These are phyloP conservation scores for Vitis amurensis DNA, from an alignment of 164 flowering plant species.

Conservation along the genomic window DNA sequence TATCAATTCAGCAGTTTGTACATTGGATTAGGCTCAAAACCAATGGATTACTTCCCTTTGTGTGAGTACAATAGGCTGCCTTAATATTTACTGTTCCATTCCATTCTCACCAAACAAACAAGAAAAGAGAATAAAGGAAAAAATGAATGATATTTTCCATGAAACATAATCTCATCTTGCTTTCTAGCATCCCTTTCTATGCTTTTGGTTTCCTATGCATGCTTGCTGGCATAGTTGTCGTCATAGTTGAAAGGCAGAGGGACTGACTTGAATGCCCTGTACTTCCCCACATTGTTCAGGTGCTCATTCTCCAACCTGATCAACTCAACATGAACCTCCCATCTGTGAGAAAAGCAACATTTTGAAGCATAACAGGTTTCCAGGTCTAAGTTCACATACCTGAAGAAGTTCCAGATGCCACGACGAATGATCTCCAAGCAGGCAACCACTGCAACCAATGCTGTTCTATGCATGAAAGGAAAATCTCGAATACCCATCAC, in stretches of 20 bases:
- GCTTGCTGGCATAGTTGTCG: slow-evolving; percentile 6
- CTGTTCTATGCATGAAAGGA: slow-evolving; percentile 19
- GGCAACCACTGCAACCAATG: slow-evolving; percentile 14
- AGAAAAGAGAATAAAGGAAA: background rate
- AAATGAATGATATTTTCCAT: no score
- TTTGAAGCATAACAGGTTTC: no score
- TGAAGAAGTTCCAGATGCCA: slow-evolving; percentile 23
- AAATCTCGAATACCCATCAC: slow-evolving; percentile 33
- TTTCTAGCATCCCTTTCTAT: no score
- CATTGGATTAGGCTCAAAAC: no score
- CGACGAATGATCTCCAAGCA: slow-evolving; percentile 19
- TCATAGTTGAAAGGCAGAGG: slow-evolving; percentile 34
- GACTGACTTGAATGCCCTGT: slow-evolving; percentile 37
- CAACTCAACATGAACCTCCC: no score
- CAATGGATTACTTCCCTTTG: no score
- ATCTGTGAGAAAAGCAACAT: no score
- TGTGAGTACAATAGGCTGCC: no score
- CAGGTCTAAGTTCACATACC: background rate
- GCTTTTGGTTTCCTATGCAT: no score
- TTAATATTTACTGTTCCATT: no score
- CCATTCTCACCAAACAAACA: background rate
- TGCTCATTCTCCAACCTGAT: slow-evolving; percentile 46
- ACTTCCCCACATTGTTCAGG: slow-evolving; percentile 44
- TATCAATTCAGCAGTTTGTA: no score
- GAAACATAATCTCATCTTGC: no score